phyloP scores from a whole-genome alignment of 768 basidiomycete species.

The Daedaleopsis sinensis region DNA sequence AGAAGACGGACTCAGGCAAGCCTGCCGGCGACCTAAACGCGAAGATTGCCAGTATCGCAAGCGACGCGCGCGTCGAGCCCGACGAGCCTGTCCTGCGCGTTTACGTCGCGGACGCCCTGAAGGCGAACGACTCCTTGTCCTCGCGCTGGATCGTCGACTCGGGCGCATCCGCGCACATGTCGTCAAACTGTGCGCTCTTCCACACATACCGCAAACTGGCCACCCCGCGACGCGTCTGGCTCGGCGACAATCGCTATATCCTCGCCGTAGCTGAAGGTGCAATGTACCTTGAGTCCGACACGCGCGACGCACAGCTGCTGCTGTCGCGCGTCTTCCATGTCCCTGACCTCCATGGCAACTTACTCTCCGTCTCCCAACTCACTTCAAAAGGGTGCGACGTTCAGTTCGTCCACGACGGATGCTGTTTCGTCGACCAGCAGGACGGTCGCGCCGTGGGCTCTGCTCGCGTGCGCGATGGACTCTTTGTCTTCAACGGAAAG shows the following conservation, averaged over 20 bases:
- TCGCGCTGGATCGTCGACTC: slow-evolving; percentile 22
- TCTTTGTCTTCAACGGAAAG: slow-evolving; percentile 17
- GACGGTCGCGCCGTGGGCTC: background rate
- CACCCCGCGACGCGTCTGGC: slow-evolving; percentile 6
- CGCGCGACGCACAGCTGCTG: background rate
- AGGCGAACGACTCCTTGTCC: background rate
- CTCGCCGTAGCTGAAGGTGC: slow-evolving; percentile 14
- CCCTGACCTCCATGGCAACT: slow-evolving; percentile 25
- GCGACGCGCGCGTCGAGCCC: too few species aligned
- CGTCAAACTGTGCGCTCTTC: slow-evolving; percentile 14
- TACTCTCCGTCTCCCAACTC: slow-evolving; percentile 24
- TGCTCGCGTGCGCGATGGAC: slow-evolving; percentile 4
- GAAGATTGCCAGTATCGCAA: slow-evolving; percentile 3
- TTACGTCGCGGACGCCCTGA: slow-evolving; percentile 7
- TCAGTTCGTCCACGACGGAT: slow-evolving; percentile 3
- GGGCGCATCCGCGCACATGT: slow-evolving; percentile 22
- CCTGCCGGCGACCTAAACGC: slow-evolving; percentile 9
- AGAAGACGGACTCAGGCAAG: slow-evolving; percentile 3
- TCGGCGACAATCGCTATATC: slow-evolving; percentile 22
- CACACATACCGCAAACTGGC: background rate
- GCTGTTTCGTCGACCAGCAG: slow-evolving; percentile 2
- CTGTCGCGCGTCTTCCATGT: slow-evolving; percentile 21
- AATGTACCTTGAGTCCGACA: background rate
- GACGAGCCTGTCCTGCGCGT: background rate
- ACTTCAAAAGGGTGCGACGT: background rate